These are phyloP conservation scores for Phytophthora cryptogea DNA, from an alignment of 352 stramenopile species.

Conservation along the genomic window DNA sequence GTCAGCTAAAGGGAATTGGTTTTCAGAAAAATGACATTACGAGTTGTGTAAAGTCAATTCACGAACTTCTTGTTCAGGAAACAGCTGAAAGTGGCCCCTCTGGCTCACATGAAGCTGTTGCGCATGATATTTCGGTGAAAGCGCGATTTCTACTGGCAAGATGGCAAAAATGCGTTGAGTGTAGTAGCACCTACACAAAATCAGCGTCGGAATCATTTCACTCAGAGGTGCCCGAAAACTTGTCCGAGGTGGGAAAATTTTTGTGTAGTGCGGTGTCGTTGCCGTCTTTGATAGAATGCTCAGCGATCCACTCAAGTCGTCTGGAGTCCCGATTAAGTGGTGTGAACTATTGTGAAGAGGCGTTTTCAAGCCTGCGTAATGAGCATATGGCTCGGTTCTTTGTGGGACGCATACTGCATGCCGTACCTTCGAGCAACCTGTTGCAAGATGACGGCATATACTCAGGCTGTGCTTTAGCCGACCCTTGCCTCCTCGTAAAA, in stretches of 20 bases:
- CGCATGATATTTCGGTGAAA: slow-evolving; percentile 33
- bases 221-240: slow-evolving; percentile 2
- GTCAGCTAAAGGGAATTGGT: slow-evolving; percentile 42
- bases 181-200: slow-evolving; percentile 4
- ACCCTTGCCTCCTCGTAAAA: slow-evolving; percentile 25
- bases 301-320: slow-evolving; percentile 35
- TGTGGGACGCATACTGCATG: slow-evolving; percentile 39
- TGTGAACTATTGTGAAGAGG: slow-evolving; percentile 34
- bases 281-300: slow-evolving; percentile 34
- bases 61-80: slow-evolving; percentile 34
- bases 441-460: slow-evolving; percentile 37
- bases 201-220: slow-evolving; percentile 10
- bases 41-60: slow-evolving; percentile 43
- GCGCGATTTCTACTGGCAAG: slow-evolving; percentile 36
- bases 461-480: slow-evolving; percentile 29
- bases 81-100: slow-evolving; percentile 10
- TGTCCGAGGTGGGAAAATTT: slow-evolving; percentile 37
- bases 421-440: slow-evolving; percentile 31
- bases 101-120: slow-evolving; percentile 39
- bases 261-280: slow-evolving; percentile 31
- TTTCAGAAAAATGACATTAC: slow-evolving; percentile 45
- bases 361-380: slow-evolving; percentile 22
- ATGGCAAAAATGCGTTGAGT: slow-evolving; percentile 28
- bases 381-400: slow-evolving; percentile 38
- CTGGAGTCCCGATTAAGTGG: slow-evolving; percentile 42